A percentile compares a stretch with the other conserved stretches of the same genome.
Conservation (phyloP, 2,329 filamentous ascomycete species). For the Whalleya microplaca region DNA sequence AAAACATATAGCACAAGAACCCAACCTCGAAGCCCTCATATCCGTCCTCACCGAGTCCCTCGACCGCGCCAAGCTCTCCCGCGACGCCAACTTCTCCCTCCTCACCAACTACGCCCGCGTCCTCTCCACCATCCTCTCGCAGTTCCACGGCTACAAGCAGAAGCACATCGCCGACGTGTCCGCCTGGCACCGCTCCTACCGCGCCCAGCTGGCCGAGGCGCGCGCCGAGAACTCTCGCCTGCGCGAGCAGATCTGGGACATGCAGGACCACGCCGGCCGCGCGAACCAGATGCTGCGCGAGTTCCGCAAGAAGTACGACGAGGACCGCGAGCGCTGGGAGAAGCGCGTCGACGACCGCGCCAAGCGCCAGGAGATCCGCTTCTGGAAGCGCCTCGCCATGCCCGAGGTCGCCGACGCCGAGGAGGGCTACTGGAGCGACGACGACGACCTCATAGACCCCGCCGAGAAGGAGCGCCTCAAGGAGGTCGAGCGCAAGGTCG, state of each 20-base stretch:
- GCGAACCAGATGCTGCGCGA: constrained; percentile 62
- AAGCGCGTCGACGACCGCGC: constrained; percentile 56
- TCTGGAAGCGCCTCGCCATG: constrained; percentile 70
- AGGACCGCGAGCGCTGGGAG: constrained; percentile 58
- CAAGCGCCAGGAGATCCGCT: constrained; percentile 61
- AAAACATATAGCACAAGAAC: constrained; percentile 59
- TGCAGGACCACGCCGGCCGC: constrained; percentile 62
- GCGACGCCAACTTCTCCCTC: constrained; percentile 63
- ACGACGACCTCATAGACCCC: constrained; percentile 66
- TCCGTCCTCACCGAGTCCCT: constrained; percentile 65
- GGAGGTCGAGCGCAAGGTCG: constrained; percentile 53
- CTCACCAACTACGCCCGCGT: constrained; percentile 62
- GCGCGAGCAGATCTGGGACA: constrained; percentile 69
- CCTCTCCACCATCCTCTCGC: constrained; percentile 61
- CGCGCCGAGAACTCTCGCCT: constrained; percentile 66
- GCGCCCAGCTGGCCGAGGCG: constrained; percentile 65
- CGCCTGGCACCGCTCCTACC: constrained; percentile 69
- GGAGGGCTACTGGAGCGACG: constrained; percentile 62
- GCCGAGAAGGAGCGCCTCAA: constrained; percentile 61
- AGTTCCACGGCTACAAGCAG: constrained; percentile 69
- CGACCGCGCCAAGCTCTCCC: constrained; percentile 62
- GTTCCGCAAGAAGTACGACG: constrained; percentile 60
- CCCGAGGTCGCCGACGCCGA: constrained; percentile 63
- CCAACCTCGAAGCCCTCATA: constrained; percentile 63
- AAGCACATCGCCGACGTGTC: constrained; percentile 64